A percentile compares a stretch with the other conserved stretches of the same genome.
Conservation (phyloP, 1,139 yeast genomes). For the Debaryomyces sp. region DNA sequence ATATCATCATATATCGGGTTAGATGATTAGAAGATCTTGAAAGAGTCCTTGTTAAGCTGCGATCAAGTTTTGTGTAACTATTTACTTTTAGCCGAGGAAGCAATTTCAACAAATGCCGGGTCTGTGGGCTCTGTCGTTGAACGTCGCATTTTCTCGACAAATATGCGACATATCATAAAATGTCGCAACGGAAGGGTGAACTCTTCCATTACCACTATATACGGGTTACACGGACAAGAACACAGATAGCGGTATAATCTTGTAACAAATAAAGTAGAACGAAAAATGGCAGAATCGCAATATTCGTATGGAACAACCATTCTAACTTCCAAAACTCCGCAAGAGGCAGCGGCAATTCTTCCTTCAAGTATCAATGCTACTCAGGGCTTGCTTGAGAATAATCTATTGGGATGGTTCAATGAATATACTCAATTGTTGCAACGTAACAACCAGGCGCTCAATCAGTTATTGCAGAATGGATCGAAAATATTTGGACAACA, state of each 20-base stretch:
- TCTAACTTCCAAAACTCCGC: conserved; percentile 46
- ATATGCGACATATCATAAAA: neutral
- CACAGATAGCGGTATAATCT: neutral
- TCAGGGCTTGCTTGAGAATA: conserved; percentile 22
- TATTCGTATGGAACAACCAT: conserved; percentile 41
- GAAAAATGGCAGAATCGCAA: conserved; percentile 22
- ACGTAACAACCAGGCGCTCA: conserved; percentile 53
- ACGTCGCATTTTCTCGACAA: neutral
- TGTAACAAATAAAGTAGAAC: neutral
- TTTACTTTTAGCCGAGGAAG: neutral
- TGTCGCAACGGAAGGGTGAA: neutral
- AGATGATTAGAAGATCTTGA: no score
- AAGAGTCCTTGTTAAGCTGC: no score
- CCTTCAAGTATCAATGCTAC: conserved; percentile 36
- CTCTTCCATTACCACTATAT: neutral
- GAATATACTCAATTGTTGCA: conserved; percentile 52
- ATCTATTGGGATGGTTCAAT: conserved; percentile 58
- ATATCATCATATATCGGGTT: no score
- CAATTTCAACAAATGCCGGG: neutral
- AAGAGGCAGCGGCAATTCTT: conserved; percentile 44
- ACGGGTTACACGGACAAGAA: neutral
- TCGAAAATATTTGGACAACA: conserved; percentile 37
- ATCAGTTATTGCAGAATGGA: conserved; percentile 49
- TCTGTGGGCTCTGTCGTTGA: neutral
- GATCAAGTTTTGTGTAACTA: neutral